phyloP scores from a whole-genome alignment of 257 asterid genomes.

The Nicotiana noctiflora region DNA sequence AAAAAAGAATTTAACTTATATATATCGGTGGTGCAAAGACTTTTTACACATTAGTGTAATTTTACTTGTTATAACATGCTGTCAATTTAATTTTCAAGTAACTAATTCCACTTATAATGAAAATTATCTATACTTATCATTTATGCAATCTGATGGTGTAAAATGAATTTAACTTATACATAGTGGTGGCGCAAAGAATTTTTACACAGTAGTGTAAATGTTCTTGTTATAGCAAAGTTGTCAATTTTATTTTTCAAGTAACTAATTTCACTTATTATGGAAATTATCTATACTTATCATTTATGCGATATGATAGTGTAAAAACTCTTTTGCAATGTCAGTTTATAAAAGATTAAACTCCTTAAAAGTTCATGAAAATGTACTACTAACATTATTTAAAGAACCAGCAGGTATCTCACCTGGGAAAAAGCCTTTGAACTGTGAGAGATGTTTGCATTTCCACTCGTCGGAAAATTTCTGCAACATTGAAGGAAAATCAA shows the following conservation, averaged over 20 bases:
- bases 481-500: neutral
- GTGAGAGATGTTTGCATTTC: conserved; percentile 42
- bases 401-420: conserved; percentile 24
- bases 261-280: neutral
- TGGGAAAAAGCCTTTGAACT: conserved; percentile 38
- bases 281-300: neutral
- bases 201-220: neutral
- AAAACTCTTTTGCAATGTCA: too few species aligned
- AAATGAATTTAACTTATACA: neutral
- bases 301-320: rapidly evolving
- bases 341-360: neutral
- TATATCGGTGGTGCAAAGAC: neutral
- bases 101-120: neutral
- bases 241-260: neutral
- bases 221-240: neutral
- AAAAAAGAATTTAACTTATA: neutral
- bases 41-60: neutral
- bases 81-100: neutral
- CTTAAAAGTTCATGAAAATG: neutral
- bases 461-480: conserved; percentile 66
- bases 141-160: neutral
- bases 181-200: neutral
- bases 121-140: neutral
- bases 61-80: neutral
- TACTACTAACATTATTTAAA: neutral